Evolutionary conservation across 139 green algal genomes (phyloP).

Genomic region (Coccomyxa sp.): DNA sequence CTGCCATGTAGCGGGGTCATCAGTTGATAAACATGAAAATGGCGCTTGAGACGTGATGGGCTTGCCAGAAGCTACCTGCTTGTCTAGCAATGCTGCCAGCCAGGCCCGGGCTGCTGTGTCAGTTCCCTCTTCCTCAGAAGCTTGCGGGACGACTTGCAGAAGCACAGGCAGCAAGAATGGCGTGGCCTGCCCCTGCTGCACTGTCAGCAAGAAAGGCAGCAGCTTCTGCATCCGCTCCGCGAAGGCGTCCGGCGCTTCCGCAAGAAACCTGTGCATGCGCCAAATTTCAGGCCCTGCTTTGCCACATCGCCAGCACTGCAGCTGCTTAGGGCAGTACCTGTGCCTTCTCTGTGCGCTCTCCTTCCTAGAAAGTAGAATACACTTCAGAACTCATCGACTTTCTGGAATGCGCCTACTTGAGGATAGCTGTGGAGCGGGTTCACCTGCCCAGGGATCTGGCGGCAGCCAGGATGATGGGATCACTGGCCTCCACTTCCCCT

Average conservation of each 20-base stretch:
- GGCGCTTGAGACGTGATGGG: not conserved
- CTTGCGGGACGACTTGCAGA: not conserved
- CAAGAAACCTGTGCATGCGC: constrained; percentile 28
- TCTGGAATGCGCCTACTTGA: too few species aligned
- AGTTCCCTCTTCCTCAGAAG: not conserved
- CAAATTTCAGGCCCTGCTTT: not conserved
- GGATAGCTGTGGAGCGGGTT: not conserved
- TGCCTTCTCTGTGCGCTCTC: too few species aligned
- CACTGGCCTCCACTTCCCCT: not conserved
- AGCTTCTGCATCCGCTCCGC: constrained; percentile 20
- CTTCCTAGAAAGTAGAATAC: too few species aligned
- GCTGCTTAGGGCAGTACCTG: too few species aligned
- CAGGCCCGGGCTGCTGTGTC: not conserved
- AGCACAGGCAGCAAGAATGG: constrained; percentile 22
- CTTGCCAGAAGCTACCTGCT: not conserved
- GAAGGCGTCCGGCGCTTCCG: constrained; percentile 32
- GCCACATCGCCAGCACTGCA: not conserved
- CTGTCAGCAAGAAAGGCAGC: constrained; percentile 18
- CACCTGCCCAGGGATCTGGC: constrained; percentile 18
- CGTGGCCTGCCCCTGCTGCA: not conserved
- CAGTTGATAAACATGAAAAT: not conserved
- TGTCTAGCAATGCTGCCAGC: not conserved
- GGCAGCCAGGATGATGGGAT: constrained; percentile 15
- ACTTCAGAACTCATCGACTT: too few species aligned
- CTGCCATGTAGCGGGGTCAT: not conserved